Evolutionary conservation across 1,139 yeast genomes (phyloP).

Genomic region (Pichia sp.): DNA sequence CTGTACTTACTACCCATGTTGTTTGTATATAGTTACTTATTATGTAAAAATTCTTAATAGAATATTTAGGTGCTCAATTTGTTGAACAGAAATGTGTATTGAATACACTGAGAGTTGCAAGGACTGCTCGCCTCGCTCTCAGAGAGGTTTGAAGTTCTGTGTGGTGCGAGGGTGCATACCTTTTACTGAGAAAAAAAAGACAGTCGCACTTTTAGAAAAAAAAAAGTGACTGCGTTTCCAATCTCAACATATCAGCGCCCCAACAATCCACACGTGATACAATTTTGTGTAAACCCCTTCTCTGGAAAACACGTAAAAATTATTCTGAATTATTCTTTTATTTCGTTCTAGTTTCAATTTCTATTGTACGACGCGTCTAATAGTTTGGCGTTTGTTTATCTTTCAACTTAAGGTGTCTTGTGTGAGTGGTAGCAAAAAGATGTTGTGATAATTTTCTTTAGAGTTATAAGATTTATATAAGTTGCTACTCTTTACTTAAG

Average conservation of each 20-base stretch:
- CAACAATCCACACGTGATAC: not conserved
- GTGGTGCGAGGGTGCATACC: not conserved
- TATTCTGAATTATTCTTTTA: not conserved
- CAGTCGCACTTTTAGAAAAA: not conserved
- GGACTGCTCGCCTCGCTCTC: not conserved
- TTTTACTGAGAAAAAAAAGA: not conserved
- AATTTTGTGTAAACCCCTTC: no score
- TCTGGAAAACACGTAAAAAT: not conserved
- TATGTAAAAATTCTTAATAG: not conserved
- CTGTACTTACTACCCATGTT: constrained; percentile 62
- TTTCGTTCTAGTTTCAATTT: not conserved
- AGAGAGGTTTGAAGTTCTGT: not conserved
- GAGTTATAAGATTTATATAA: no score
- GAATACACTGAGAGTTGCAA: not conserved
- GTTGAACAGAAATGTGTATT: not conserved
- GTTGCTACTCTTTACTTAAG: no score
- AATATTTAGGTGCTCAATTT: not conserved
- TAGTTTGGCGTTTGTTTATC: constrained; percentile 4
- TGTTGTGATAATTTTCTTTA: not conserved
- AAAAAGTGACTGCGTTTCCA: not conserved
- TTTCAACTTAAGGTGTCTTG: not conserved
- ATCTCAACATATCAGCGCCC: no score
- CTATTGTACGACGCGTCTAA: not conserved
- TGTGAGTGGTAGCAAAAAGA: not conserved
- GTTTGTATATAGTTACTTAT: constrained; percentile 20